Percentiles rank a stretch among this genome's conserved stretches.
Conservation (phyloP, 139 green algal genomes). For the Volvox africanus region DNA sequence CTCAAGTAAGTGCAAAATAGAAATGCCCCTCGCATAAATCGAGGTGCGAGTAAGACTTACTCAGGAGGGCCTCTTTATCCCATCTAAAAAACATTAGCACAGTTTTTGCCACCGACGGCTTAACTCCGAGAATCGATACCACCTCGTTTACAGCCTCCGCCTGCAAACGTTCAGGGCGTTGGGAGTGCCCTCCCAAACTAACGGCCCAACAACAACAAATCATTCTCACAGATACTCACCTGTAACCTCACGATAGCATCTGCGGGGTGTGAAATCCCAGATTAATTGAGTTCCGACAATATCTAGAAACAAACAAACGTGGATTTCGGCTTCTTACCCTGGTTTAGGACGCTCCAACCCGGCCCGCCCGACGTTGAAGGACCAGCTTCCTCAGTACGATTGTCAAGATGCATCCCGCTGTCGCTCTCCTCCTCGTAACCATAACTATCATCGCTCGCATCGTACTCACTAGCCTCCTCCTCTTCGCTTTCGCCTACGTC, state of each 20-base stretch:
- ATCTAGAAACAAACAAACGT: background rate
- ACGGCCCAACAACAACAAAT: background rate
- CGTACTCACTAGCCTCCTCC: conserved; percentile 37
- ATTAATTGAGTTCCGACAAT: background rate
- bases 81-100: conserved; percentile 85
- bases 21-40: background rate
- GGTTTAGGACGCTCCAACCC: conserved; percentile 32
- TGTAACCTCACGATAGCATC: conserved; percentile 53
- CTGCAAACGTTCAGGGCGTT: conserved; percentile 52
- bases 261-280: background rate
- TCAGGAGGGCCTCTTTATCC: conserved; percentile 73
- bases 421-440: conserved; percentile 21
- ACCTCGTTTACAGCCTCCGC: conserved; percentile 71
- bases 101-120: conserved; percentile 63
- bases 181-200: background rate
- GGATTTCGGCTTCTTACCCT: background rate
- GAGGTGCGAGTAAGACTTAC: conserved; percentile 22
- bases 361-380: conserved; percentile 21
- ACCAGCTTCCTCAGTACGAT: background rate
- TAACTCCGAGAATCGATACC: conserved; percentile 73
- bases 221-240: conserved; percentile 1
- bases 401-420: conserved; percentile 24
- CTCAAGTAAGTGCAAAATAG: background rate
- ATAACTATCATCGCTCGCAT: conserved; percentile 17
- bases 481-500: conserved; percentile 2